phyloP scores from a whole-genome alignment of 306 rosid species.

The Sophora flavescens region DNA sequence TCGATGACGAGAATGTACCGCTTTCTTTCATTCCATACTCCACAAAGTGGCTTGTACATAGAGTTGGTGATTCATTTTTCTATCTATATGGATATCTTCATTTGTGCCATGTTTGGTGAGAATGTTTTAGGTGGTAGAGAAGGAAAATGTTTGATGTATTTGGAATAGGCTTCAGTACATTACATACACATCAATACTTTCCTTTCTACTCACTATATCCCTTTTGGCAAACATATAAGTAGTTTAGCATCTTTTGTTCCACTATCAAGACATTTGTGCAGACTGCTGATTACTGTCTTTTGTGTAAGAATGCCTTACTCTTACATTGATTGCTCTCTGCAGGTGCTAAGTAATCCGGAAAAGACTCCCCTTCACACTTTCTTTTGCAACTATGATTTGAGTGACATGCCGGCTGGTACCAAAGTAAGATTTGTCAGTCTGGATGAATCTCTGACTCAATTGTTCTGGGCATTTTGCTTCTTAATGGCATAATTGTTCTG shows the following conservation, averaged over 20 bases:
- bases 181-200: constrained; percentile 13
- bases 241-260: neutral
- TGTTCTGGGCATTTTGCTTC: constrained; percentile 30
- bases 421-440: constrained; percentile 67
- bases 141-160: constrained; percentile 13
- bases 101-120: constrained; percentile 25
- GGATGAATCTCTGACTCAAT: constrained; percentile 18
- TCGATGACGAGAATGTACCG: constrained; percentile 19
- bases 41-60: constrained; percentile 6
- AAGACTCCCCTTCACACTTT: constrained; percentile 99
- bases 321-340: constrained; percentile 43
- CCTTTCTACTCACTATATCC: neutral
- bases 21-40: constrained; percentile 11
- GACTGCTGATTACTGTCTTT: constrained; percentile 16
- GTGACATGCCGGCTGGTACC: constrained; percentile 95
- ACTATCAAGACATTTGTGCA: neutral
- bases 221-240: neutral
- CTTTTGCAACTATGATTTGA: constrained; percentile 96
- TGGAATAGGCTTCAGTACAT: constrained; percentile 26
- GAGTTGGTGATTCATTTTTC: neutral
- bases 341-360: constrained; percentile 99
- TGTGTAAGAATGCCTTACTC: constrained; percentile 13
- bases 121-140: constrained; percentile 8
- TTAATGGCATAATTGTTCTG: constrained; percentile 27
- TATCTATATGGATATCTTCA: neutral